Percentiles rank a stretch among this genome's conserved stretches.
Evolutionary conservation across 345 rosid genomes (phyloP).

Genomic region (Balakata baccata): DNA sequence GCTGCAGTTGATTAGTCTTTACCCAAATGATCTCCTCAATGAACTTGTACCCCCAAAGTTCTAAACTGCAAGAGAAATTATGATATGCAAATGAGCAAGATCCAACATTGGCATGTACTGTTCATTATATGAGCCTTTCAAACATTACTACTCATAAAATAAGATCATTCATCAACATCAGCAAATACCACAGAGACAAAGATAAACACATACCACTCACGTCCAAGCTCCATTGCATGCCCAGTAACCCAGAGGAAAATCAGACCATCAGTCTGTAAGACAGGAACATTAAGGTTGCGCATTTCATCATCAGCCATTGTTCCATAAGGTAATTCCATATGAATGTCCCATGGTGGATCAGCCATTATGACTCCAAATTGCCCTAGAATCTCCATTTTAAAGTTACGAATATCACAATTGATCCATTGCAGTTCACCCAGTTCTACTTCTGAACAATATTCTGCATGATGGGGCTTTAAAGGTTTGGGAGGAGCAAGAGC

Average conservation of each 20-base stretch:
- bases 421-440: conserved; percentile 99
- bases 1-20: conserved; percentile 93
- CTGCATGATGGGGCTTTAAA: conserved; percentile 85
- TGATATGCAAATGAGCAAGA: neutral
- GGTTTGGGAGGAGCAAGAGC: conserved; percentile 59
- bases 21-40: conserved; percentile 97
- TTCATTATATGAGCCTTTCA: neutral
- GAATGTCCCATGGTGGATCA: conserved; percentile 99
- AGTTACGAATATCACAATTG: conserved; percentile 82
- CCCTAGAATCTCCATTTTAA: conserved; percentile 95
- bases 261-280: conserved; percentile 95
- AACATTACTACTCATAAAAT: neutral
- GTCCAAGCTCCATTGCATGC: conserved; percentile 99
- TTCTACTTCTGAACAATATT: conserved; percentile 94
- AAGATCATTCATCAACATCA: neutral
- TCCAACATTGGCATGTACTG: neutral
- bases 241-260: conserved; percentile 99
- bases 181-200: neutral
- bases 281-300: conserved; percentile 97
- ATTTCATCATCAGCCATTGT: conserved; percentile 99
- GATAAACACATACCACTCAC: conserved; percentile 64
- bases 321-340: conserved; percentile 99
- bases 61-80: conserved; percentile 54
- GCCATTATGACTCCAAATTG: conserved; percentile 98
- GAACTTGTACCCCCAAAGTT: conserved; percentile 95